Conservation (phyloP, 2,329 filamentous ascomycete species). For the Gaeumannomyces tritici region DNA sequence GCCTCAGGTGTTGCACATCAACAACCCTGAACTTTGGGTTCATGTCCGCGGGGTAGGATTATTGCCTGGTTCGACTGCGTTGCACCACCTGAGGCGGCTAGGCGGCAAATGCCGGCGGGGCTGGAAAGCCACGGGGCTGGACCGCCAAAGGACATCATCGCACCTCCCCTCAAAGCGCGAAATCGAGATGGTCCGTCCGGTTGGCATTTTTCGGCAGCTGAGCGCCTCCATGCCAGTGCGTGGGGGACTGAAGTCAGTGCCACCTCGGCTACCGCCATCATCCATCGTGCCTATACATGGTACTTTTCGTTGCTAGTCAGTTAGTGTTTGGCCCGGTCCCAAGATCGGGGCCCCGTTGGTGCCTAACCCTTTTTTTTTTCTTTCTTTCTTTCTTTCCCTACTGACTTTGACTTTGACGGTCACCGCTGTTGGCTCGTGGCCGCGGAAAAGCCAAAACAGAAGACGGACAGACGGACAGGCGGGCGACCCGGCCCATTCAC, state of each 20-base stretch:
- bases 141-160: too few species aligned
- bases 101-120: background rate
- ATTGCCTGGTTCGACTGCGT: background rate
- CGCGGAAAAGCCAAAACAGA: too few species aligned
- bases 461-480: background rate
- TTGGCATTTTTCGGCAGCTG: background rate
- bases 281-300: too few species aligned
- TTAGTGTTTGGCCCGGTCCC: too few species aligned
- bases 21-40: too few species aligned
- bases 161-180: background rate
- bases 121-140: too few species aligned
- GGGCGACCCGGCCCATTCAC: background rate
- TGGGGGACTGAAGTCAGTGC: background rate
- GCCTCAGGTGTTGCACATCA: too few species aligned
- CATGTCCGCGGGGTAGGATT: background rate
- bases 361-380: background rate
- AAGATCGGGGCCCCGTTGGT: background rate
- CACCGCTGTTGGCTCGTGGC: too few species aligned
- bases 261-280: background rate
- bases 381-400: too few species aligned
- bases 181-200: background rate
- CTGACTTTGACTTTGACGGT: background rate
- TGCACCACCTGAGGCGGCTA: too few species aligned
- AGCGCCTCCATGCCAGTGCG: too few species aligned
- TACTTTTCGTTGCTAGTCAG: too few species aligned